Evolutionary conservation across 2,329 filamentous ascomycete species (phyloP).

Genomic region (Davidsoniella eucalypti): DNA sequence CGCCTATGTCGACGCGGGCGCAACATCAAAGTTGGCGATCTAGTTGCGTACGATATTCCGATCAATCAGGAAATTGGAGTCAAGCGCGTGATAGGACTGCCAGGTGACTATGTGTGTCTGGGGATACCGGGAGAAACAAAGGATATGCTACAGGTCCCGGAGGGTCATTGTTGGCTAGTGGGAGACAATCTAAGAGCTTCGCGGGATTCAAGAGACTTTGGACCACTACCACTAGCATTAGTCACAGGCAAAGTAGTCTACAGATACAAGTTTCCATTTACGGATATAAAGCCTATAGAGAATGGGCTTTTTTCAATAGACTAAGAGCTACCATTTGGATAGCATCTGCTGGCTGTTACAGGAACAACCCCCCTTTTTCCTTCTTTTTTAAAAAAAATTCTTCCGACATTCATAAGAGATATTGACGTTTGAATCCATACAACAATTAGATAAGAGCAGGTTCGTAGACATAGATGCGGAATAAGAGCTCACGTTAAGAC

Average conservation of each 20-base stretch:
- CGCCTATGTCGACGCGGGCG: slow-evolving; percentile 54
- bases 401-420: no score
- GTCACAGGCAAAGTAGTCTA: slow-evolving; percentile 69
- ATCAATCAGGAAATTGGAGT: slow-evolving; percentile 41
- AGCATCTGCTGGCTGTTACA: no score
- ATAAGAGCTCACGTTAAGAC: no score
- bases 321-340: neutral
- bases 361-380: no score
- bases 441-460: no score
- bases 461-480: no score
- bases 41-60: slow-evolving; percentile 66
- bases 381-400: no score
- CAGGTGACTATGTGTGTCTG: slow-evolving; percentile 57
- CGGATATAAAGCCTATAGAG: slow-evolving; percentile 27
- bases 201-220: slow-evolving; percentile 72
- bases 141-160: slow-evolving; percentile 50
- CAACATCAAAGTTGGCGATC: slow-evolving; percentile 55
- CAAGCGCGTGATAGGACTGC: slow-evolving; percentile 66
- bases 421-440: no score
- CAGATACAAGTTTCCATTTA: slow-evolving; percentile 33
- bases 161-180: slow-evolving; percentile 80
- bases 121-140: slow-evolving; percentile 36
- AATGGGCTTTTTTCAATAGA: slow-evolving; percentile 23
- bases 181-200: slow-evolving; percentile 80
- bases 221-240: slow-evolving; percentile 70